These are phyloP conservation scores for Syncephalastrum sp. DNA, from an alignment of 371 early-diverging fungal genomes.

Conservation along the genomic window DNA sequence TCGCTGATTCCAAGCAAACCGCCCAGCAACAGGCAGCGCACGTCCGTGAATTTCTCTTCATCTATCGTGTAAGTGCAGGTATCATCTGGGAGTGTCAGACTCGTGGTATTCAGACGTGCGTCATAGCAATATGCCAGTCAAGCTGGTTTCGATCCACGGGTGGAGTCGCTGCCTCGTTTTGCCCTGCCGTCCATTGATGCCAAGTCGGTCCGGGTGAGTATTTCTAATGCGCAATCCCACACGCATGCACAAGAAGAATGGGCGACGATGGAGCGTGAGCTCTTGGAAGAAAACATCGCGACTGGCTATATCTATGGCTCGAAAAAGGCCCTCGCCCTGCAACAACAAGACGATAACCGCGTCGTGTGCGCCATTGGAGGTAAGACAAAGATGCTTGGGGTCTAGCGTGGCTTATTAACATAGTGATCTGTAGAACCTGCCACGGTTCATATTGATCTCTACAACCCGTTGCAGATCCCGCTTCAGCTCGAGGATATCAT, in stretches of 20 bases:
- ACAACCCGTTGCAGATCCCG: slow-evolving; percentile 66
- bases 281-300: slow-evolving; percentile 52
- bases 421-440: slow-evolving; percentile 56
- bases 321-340: slow-evolving; percentile 39
- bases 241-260: slow-evolving; percentile 54
- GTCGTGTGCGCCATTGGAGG: slow-evolving; percentile 74
- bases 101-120: neutral
- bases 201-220: slow-evolving; percentile 40
- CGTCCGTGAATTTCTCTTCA: slow-evolving; percentile 74
- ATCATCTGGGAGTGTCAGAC: neutral
- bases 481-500: slow-evolving; percentile 59
- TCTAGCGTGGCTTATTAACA: neutral
- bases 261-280: slow-evolving; percentile 61
- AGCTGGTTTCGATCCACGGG: slow-evolving; percentile 36
- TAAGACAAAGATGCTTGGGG: slow-evolving; percentile 12
- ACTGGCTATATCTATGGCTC: slow-evolving; percentile 36
- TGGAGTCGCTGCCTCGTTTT: slow-evolving; percentile 41
- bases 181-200: slow-evolving; percentile 54
- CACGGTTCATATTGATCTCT: slow-evolving; percentile 58
- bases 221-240: slow-evolving; percentile 46
- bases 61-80: slow-evolving; percentile 58
- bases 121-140: slow-evolving; percentile 46
- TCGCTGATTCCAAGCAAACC: slow-evolving; percentile 65
- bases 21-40: slow-evolving; percentile 71
- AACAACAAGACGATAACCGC: slow-evolving; percentile 52